A percentile compares a stretch with the other conserved stretches of the same genome.
Conservation (phyloP, 2,329 filamentous ascomycete genomes). For the Diaporthe eres region DNA sequence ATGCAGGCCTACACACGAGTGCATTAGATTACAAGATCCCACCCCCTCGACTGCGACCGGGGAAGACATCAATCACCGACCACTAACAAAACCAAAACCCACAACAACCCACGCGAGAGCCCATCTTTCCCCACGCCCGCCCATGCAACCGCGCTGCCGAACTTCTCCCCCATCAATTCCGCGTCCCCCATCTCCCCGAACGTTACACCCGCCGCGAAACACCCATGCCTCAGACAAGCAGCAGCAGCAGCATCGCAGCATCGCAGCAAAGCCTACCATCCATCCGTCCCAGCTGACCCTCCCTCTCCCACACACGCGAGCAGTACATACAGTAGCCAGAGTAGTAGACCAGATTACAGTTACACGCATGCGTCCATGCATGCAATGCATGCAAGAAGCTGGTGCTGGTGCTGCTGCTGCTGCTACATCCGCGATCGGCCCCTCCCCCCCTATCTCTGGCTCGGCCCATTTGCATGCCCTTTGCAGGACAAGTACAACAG, state of each 20-base stretch:
- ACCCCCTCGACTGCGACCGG: not conserved
- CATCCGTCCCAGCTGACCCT: not conserved
- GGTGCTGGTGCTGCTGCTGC: not conserved
- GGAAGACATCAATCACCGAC: not conserved
- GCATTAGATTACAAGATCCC: not conserved
- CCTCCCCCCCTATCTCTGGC: not conserved
- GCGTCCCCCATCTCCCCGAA: not conserved
- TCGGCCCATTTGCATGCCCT: too few relatives aligned
- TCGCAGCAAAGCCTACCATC: not conserved
- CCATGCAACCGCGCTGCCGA: too few relatives aligned
- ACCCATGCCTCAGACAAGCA: not conserved
- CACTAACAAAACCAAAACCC: not conserved
- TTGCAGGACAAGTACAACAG: too few relatives aligned
- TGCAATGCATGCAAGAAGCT: not conserved
- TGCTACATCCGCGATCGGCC: conserved; percentile 19
- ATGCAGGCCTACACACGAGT: not conserved
- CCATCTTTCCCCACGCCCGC: too few relatives aligned
- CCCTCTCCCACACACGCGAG: not conserved
- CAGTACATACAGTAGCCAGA: too few relatives aligned
- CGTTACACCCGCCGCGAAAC: not conserved
- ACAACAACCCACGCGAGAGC: not conserved
- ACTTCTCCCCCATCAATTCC: too few relatives aligned
- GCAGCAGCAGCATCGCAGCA: not conserved
- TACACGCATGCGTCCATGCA: not conserved
- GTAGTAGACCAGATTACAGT: not conserved